phyloP scores from a whole-genome alignment of 306 rosid genomes.

The Gleditsia sinensis region DNA sequence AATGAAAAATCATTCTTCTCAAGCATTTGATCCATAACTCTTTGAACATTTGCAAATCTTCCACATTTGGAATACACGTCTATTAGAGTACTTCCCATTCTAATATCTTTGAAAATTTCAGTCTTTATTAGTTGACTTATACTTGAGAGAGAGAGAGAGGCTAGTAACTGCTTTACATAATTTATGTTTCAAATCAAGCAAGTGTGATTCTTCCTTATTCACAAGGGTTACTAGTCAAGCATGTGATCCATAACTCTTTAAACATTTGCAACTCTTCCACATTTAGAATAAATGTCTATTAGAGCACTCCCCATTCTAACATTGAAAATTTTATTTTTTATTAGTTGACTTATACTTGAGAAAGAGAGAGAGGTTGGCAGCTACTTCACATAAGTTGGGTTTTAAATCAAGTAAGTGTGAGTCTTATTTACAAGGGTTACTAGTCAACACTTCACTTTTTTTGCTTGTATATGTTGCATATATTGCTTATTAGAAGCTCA shows the following conservation, averaged over 20 bases:
- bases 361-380: too few relatives aligned
- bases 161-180: too few relatives aligned
- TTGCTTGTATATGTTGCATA: too few relatives aligned
- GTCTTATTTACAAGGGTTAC: too few relatives aligned
- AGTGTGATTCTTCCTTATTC: too few relatives aligned
- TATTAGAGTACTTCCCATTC: slow-evolving; percentile 79
- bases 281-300: slow-evolving; percentile 84
- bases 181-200: too few relatives aligned
- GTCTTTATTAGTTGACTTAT: slow-evolving; percentile 75
- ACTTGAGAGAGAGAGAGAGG: too few relatives aligned
- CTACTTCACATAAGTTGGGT: too few relatives aligned
- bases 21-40: slow-evolving; percentile 69
- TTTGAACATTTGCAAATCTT: slow-evolving; percentile 59
- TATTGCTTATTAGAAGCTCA: too few relatives aligned
- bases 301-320: slow-evolving; percentile 84
- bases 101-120: slow-evolving; percentile 50
- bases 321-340: slow-evolving; percentile 57
- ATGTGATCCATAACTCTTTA: slow-evolving; percentile 66
- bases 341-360: slow-evolving; percentile 69
- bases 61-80: slow-evolving; percentile 93
- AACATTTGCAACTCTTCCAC: slow-evolving; percentile 72
- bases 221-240: too few relatives aligned
- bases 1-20: slow-evolving; percentile 80
- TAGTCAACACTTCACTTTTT: too few relatives aligned
- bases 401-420: too few relatives aligned